Conservation (phyloP, 768 basidiomycete genomes). For the Vishniacozyma victoriae region DNA sequence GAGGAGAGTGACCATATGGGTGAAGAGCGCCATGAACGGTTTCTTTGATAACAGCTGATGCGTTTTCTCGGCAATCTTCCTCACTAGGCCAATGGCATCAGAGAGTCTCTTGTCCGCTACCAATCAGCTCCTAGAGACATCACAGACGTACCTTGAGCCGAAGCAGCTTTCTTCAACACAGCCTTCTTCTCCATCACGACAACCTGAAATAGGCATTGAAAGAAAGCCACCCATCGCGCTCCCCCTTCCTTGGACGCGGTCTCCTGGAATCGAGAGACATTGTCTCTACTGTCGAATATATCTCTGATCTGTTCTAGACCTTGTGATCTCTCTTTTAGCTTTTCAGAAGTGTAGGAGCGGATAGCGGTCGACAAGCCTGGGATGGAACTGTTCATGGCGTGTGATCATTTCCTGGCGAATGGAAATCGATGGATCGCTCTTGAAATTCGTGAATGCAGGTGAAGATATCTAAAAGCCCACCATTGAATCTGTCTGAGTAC, state of each 20-base stretch:
- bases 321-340: constrained; percentile 65
- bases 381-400: constrained; percentile 27
- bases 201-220: constrained; percentile 64
- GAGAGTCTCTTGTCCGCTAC: constrained; percentile 56
- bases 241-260: constrained; percentile 41
- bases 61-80: constrained; percentile 66
- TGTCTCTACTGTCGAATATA: constrained; percentile 37
- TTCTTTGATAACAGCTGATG: constrained; percentile 57
- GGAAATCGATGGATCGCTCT: too few species aligned
- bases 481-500: too few species aligned
- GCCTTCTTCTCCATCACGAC: constrained; percentile 61
- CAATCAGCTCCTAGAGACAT: neutral
- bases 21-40: constrained; percentile 57
- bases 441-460: too few species aligned
- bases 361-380: constrained; percentile 32
- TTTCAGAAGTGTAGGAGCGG: constrained; percentile 47
- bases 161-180: constrained; percentile 48
- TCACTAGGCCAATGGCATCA: constrained; percentile 62
- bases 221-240: constrained; percentile 60
- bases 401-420: too few species aligned
- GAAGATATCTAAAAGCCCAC: too few species aligned
- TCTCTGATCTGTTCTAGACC: constrained; percentile 52
- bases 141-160: constrained; percentile 21
- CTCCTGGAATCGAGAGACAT: constrained; percentile 54
- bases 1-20: constrained; percentile 62